phyloP scores from a whole-genome alignment of 768 basidiomycete species.

The Auricularia sp. region DNA sequence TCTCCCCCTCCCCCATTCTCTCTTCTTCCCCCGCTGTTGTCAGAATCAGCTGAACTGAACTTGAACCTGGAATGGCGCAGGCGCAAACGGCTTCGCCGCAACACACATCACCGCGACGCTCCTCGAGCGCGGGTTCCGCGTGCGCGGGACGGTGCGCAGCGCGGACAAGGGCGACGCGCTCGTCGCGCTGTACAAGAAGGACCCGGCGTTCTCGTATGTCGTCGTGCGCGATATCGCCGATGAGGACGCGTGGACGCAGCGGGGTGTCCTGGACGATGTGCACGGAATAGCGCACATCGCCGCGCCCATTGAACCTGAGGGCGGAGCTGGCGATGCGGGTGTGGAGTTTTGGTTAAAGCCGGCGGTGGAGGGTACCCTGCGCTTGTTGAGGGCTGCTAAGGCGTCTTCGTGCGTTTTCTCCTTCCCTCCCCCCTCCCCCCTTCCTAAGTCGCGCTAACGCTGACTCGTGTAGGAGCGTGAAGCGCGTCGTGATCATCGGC shows the following conservation, averaged over 20 bases:
- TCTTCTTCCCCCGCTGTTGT: too few species aligned
- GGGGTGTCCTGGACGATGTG: not conserved
- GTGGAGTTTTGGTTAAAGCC: not conserved
- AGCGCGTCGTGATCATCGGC: not conserved
- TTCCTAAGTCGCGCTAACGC: too few species aligned
- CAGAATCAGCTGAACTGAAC: too few species aligned
- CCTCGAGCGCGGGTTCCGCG: not conserved
- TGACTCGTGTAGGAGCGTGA: not conserved
- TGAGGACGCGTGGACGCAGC: not conserved
- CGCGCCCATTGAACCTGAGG: not conserved
- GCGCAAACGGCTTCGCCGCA: not conserved
- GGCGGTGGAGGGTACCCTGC: not conserved
- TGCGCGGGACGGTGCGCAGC: not conserved
- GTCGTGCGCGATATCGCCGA: constrained; percentile 1
- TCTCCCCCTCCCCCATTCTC: too few species aligned
- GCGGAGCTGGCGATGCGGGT: not conserved
- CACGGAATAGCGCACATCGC: not conserved
- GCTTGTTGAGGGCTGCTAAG: not conserved
- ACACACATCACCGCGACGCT: not conserved
- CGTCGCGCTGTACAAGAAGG: not conserved
- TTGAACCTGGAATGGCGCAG: not conserved
- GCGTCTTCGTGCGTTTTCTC: not conserved
- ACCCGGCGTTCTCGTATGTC: constrained; percentile 4
- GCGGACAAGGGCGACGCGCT: constrained; percentile 2
- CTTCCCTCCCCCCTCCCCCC: too few species aligned